A percentile compares a stretch with the other conserved stretches of the same genome.
Conservation (phyloP, 768 basidiomycete genomes). For the Kwoniella shandongensis region DNA sequence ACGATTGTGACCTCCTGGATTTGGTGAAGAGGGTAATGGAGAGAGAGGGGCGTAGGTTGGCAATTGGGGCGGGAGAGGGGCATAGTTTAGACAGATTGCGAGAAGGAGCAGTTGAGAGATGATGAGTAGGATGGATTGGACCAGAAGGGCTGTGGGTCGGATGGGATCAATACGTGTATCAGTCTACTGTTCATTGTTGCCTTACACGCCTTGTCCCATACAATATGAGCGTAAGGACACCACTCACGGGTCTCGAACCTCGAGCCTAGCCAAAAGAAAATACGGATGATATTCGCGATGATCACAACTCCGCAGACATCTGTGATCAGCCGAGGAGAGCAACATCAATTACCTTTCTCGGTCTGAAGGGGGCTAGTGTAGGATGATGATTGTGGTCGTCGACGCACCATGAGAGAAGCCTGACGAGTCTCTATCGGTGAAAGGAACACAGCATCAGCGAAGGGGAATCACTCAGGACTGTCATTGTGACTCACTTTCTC, state of each 20-base stretch:
- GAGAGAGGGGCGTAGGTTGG: constrained; percentile 38
- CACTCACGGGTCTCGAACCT: constrained; percentile 50
- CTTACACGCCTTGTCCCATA: too few relatives aligned
- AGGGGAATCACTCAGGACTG: neutral
- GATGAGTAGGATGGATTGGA: constrained; percentile 53
- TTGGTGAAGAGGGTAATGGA: constrained; percentile 20
- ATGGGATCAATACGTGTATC: neutral
- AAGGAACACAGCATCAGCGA: neutral
- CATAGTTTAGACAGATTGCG: constrained; percentile 51
- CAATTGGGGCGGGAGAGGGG: constrained; percentile 15
- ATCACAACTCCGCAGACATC: constrained; percentile 51
- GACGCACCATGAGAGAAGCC: constrained; percentile 51
- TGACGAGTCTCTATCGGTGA: constrained; percentile 49
- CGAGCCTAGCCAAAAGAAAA: constrained; percentile 54
- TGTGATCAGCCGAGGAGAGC: constrained; percentile 19
- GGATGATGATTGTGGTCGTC: neutral
- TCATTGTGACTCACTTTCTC: constrained; percentile 42
- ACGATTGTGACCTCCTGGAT: constrained; percentile 6
- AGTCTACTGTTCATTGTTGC: too few relatives aligned
- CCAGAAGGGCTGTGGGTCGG: constrained; percentile 41
- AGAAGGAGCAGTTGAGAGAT: constrained; percentile 52
- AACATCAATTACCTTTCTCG: neutral
- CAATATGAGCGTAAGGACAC: too few relatives aligned
- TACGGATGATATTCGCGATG: constrained; percentile 51
- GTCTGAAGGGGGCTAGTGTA: neutral